Evolutionary conservation across 257 asterid genomes (phyloP), one percentile per base, ranked within the genome.

Genomic region (Dorcoceras hygrometricum): DNA sequence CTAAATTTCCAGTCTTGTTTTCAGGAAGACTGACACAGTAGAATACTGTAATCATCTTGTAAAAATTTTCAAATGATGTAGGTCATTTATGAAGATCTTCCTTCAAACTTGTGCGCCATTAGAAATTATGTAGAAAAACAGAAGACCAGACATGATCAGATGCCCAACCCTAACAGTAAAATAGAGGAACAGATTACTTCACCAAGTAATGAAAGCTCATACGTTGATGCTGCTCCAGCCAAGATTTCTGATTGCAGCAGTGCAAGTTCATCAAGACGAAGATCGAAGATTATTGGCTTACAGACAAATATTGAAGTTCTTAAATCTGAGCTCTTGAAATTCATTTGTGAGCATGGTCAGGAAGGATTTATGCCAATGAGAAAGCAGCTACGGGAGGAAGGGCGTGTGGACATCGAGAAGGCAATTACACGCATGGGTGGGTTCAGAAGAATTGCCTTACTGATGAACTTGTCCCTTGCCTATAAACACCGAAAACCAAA

Each of bases 311-410:
- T 89, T 34, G 90, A 87, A 78, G 82, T 93, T 77, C 97, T 93
- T 23, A 89, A 84, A 77, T 69, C 86, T 3, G 97, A 93, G 87
- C 96, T 93, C 70, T 68, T 83, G 76, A 81, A 67, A 59, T 93
- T 93, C 81, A 88, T 93, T 53, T 84, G 84, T 12, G 87, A 89
- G 68, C 87, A 89, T 61, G 98, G 98, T 19, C 95, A 89, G 67
- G 91, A 87, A 82, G 98, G 98, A 58, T 93, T 89, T 74, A 93
- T 93, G 98, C 98, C 98, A 18, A 86, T 89, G 98, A 80, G 98
- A 76, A 93, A 93, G 81, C 97, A 89, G 67, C 91, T 93, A 31
- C 67, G 96, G 55, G 65, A 81, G 78, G 90, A 84, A 56, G 94
- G 94, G 9, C 77, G 97, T 39, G 90, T 93, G 53, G 98, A 93